Evolutionary conservation across 768 basidiomycete species (phyloP), one percentile per base, ranked within the genome.

Genomic region (Roridomyces roridus): DNA sequence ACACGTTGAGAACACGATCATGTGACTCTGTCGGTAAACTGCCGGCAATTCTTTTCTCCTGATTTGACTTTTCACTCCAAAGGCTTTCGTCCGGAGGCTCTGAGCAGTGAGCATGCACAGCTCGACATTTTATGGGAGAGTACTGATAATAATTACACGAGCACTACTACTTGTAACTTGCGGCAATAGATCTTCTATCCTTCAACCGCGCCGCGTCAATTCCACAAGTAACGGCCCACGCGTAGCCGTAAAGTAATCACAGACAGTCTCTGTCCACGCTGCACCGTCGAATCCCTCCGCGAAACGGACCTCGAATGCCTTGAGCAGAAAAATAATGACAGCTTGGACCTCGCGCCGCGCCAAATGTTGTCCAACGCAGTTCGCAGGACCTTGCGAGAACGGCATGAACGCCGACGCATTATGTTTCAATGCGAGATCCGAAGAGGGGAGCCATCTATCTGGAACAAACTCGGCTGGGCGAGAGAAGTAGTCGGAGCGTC

Each of bases 401-500:
- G 80, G 76, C 28, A 77, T 67, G 52, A 77, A 79, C 9, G 77
- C 77, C 3, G 62, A 46, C 3, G 65, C 25, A 47, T 75, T 65
- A 46, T 64, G 66, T 25, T 49, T 57, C 39, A 62, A 21, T 8
- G 46, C 46, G 9, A 17, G 36, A 28, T 31, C 31, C 60, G 17
- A 53, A 41, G 59, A 55, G 2, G 39, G 49, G 5, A 75, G 60
- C 74, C 75, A 78, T n/a, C 77, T 68, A 45, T 78, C 76, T 1
- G 77, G 76, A 62, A 75, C 65, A 68, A 83, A 83, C 6, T 62
- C 23, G 25, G 79, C 69, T 4, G 83, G 79, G 0, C 79, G 78
- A 0, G 76, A 76, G 57, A 84, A 84, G 66, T 81, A 67, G 2
- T 76, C 72, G 17, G 77, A 71, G 61, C 80, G 74, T 15, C 81